Evolutionary conservation across 257 asterid species (phyloP).

Genomic region (Penstemon barbatus): DNA sequence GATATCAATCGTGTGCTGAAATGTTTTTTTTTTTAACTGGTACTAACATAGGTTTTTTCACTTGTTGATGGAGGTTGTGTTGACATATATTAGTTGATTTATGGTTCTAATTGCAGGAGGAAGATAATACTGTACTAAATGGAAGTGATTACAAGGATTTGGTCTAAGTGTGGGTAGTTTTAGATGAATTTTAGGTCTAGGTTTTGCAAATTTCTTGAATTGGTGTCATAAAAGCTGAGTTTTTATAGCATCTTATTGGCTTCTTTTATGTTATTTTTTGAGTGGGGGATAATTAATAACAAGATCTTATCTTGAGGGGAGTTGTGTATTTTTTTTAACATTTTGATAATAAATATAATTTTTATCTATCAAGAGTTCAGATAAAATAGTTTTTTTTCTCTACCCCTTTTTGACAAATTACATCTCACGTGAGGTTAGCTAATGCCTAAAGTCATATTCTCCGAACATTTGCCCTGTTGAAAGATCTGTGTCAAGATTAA

Average conservation of each 20-base stretch:
- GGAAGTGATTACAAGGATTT: constrained; percentile 31
- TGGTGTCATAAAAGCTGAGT: constrained; percentile 7
- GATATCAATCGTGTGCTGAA: constrained; percentile 1
- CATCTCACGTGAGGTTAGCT: too few relatives aligned
- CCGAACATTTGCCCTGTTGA: too few relatives aligned
- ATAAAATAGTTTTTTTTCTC: not conserved
- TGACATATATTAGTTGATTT: constrained; percentile 29
- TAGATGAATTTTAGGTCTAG: constrained; percentile 13
- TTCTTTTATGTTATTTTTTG: not conserved
- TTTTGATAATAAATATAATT: not conserved
- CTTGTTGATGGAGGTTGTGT: constrained; percentile 6
- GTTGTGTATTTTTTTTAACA: not conserved
- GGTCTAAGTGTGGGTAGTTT: constrained; percentile 22
- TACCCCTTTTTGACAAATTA: too few relatives aligned
- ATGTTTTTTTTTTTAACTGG: constrained; percentile 6
- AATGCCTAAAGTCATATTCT: too few relatives aligned
- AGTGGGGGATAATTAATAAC: constrained; percentile 10
- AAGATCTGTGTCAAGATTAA: too few relatives aligned
- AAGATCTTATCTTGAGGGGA: not conserved
- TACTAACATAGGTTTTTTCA: not conserved
- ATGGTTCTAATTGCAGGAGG: constrained; percentile 33
- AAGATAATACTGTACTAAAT: constrained; percentile 29
- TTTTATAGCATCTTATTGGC: not conserved
- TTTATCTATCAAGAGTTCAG: not conserved
- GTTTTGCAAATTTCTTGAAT: constrained; percentile 23